These are phyloP conservation scores for Naganishia antarctica DNA, from an alignment of 768 basidiomycete species.

Conservation along the genomic window DNA sequence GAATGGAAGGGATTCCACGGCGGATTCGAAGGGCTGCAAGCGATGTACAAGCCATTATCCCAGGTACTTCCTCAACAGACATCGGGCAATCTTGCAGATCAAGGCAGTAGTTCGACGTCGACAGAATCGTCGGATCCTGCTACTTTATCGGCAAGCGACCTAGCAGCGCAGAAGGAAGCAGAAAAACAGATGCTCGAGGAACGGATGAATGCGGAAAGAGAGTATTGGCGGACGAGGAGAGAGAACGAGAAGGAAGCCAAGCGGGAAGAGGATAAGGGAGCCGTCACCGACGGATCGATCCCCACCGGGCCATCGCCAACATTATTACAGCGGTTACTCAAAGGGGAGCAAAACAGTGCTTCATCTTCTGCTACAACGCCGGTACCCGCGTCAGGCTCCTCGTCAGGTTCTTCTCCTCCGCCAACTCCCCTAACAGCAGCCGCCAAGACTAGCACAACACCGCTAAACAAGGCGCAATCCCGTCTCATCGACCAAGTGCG, in stretches of 20 bases:
- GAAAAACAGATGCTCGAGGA: not conserved
- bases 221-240: not conserved
- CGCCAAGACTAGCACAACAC: too few species aligned
- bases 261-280: not conserved
- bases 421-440: not conserved
- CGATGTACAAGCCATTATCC: conserved; percentile 1
- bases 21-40: conserved; percentile 36
- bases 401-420: not conserved
- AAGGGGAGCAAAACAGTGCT: not conserved
- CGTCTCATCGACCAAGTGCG: not conserved
- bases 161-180: not conserved
- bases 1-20: conserved; percentile 38
- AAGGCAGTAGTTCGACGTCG: not conserved
- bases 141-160: not conserved
- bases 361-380: too few species aligned
- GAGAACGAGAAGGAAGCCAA: not conserved
- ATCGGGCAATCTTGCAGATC: not conserved
- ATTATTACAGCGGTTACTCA: not conserved
- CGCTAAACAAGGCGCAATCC: not conserved
- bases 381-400: not conserved
- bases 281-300: not conserved
- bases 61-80: not conserved
- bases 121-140: not conserved
- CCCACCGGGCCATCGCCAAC: not conserved
- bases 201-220: not conserved